Base-by-base conservation (phyloP, 2,329 filamentous ascomycete species). In the Volutella citrinella region DNA sequence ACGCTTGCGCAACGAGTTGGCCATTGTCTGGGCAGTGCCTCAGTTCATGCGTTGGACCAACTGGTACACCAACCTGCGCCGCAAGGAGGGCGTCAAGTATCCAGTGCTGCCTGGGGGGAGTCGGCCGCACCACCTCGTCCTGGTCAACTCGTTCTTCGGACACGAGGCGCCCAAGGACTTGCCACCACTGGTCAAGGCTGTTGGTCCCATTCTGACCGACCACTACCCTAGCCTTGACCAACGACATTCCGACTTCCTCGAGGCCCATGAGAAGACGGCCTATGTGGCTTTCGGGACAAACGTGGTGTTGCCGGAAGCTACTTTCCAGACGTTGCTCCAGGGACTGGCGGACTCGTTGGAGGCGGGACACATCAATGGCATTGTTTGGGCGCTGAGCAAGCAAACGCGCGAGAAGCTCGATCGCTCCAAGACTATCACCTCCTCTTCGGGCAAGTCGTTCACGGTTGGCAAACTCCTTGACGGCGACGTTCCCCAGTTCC, bases 91-190 rank as follows among this genome's bases (percentile, higher is more conserved):
- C 5, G 56, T 67, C 2, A 34, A 40, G 2, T 53, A 60, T 18
- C 32, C 43, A 2, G n/a, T n/a, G n/a, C n/a, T n/a, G n/a, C n/a
- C n/a, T n/a, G n/a, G n/a, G n/a, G n/a, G n/a, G n/a, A n/a, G n/a
- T n/a, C n/a, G n/a, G n/a, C 44, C 57, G 5, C 56, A 53, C 4
- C 57, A 66, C 21, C 56, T 69, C 3, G 40, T 63, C 2, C 48
- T 68, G 7, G 55, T 68, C 11, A 68, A 69, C 30, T 65, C 63
- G 0, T 68, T 68, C 41, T 64, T 58, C 26, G 66, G 64, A 0
- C 46, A 68, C 4, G 66, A 70, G 26, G 51, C 55, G 1, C 58
- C 65, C 0, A 58, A 57, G 13, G 64, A 68, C 32, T 37, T 69
- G 7, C 66, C 66, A 7, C 66, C 65, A 1, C 44, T 55, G 6